Evolutionary conservation across 192 early-diverging fungal genomes (phyloP).

Genomic region (Entomortierella parvispora): DNA sequence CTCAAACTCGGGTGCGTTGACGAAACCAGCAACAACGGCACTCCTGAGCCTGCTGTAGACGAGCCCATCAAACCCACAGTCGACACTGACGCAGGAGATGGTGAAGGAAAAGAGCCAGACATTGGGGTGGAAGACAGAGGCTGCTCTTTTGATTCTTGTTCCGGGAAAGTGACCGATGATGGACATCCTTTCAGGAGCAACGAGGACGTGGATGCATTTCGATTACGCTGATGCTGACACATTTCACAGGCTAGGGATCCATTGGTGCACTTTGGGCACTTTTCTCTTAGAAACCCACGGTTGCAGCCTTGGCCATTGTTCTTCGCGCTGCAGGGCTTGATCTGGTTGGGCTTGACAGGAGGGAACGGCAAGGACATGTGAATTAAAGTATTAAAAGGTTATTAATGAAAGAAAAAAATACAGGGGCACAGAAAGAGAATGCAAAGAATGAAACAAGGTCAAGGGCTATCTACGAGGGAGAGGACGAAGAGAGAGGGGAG

Average conservation of each 20-base stretch:
- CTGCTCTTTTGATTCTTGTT: background rate
- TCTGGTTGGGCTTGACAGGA: too few species aligned
- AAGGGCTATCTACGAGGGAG: too few species aligned
- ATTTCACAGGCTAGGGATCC: slow-evolving; percentile 29
- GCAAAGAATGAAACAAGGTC: too few species aligned
- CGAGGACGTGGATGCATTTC: background rate
- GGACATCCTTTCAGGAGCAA: background rate
- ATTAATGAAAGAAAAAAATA: too few species aligned
- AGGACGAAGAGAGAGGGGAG: too few species aligned
- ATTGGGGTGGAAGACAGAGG: background rate
- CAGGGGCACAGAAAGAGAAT: too few species aligned
- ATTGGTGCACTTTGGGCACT: slow-evolving; percentile 19
- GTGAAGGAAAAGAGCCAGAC: background rate
- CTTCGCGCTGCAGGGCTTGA: slow-evolving; percentile 9
- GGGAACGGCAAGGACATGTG: too few species aligned
- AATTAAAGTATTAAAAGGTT: too few species aligned
- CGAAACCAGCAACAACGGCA: background rate
- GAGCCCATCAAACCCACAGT: too few species aligned
- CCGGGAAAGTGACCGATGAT: background rate
- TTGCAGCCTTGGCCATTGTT: slow-evolving; percentile 15
- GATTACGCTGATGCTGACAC: slow-evolving; percentile 4
- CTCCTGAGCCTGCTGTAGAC: background rate
- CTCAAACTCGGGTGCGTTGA: background rate
- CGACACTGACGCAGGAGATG: too few species aligned
- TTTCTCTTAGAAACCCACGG: slow-evolving; percentile 35